phyloP scores from a whole-genome alignment of 139 green algal genomes.

The Volvox reticuliferus region DNA sequence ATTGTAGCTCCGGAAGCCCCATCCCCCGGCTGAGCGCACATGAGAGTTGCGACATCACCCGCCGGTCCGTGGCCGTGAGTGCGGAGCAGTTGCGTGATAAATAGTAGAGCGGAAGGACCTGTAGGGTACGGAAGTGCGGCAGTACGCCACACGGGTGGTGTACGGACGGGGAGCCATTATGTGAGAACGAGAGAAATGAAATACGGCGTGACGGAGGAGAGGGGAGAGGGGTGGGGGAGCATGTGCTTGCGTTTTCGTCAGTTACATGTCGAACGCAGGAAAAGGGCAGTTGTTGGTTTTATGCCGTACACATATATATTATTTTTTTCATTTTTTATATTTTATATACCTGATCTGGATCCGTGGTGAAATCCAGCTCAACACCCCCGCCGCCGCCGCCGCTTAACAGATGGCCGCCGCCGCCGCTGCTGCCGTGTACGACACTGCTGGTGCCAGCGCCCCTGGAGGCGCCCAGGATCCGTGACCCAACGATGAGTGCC shows the following conservation, averaged over 20 bases:
- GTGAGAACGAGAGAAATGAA: no score
- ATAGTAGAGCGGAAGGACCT: conserved; percentile 68
- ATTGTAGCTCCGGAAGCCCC: conserved; percentile 58
- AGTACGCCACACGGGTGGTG: neutral
- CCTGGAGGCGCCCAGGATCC: neutral
- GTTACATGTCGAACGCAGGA: no score
- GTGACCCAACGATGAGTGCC: conserved; percentile 56
- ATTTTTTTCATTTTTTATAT: no score
- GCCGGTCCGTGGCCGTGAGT: conserved; percentile 42
- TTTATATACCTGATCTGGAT: conserved; percentile 16
- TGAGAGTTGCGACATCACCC: conserved; percentile 41
- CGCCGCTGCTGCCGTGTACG: neutral
- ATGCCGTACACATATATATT: no score
- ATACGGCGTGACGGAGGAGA: neutral
- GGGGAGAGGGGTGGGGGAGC: no score
- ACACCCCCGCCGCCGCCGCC: conserved; percentile 7
- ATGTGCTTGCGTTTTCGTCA: no score
- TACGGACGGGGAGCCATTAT: no score
- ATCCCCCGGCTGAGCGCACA: conserved; percentile 37
- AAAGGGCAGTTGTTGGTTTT: no score
- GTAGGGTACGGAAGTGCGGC: neutral
- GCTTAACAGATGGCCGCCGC: neutral
- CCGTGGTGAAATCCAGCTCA: neutral
- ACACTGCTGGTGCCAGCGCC: conserved; percentile 6
- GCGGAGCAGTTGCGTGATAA: conserved; percentile 60